Conservation (phyloP, 192 early-diverging fungal genomes). For the Borealophlyctis nickersoniae region DNA sequence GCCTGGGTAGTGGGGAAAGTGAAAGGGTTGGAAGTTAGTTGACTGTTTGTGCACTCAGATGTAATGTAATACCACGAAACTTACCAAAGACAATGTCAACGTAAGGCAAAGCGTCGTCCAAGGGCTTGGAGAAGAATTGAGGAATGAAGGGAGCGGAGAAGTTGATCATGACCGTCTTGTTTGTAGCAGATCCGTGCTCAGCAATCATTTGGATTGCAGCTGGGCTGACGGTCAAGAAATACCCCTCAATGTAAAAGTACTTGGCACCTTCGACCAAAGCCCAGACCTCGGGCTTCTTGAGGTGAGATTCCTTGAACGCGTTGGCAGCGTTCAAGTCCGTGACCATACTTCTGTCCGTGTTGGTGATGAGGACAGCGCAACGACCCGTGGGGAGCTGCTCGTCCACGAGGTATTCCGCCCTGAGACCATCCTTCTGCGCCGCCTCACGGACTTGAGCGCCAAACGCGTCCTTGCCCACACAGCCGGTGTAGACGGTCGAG, state of each 20-base stretch:
- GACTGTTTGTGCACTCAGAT: neutral
- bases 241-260: slow-evolving; percentile 92
- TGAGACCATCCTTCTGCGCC: slow-evolving; percentile 79
- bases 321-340: slow-evolving; percentile 96
- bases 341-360: slow-evolving; percentile 80
- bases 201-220: slow-evolving; percentile 81
- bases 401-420: slow-evolving; percentile 85
- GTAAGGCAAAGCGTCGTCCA: slow-evolving; percentile 79
- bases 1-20: slow-evolving; percentile 15
- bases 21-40: neutral
- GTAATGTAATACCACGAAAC: neutral
- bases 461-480: slow-evolving; percentile 83
- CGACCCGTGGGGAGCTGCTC: slow-evolving; percentile 82
- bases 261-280: slow-evolving; percentile 78
- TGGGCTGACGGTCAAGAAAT: slow-evolving; percentile 89
- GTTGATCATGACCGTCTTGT: slow-evolving; percentile 91
- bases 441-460: slow-evolving; percentile 70
- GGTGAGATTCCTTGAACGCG: slow-evolving; percentile 70
- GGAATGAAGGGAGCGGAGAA: slow-evolving; percentile 93
- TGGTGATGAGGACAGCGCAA: slow-evolving; percentile 95
- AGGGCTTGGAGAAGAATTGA: slow-evolving; percentile 84
- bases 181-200: slow-evolving; percentile 78
- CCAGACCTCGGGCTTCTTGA: slow-evolving; percentile 77
- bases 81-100: slow-evolving; percentile 87
- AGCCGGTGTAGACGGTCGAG: slow-evolving; percentile 90